These are phyloP conservation scores for Collybia sordida DNA, from an alignment of 768 basidiomycete genomes.

Conservation along the genomic window DNA sequence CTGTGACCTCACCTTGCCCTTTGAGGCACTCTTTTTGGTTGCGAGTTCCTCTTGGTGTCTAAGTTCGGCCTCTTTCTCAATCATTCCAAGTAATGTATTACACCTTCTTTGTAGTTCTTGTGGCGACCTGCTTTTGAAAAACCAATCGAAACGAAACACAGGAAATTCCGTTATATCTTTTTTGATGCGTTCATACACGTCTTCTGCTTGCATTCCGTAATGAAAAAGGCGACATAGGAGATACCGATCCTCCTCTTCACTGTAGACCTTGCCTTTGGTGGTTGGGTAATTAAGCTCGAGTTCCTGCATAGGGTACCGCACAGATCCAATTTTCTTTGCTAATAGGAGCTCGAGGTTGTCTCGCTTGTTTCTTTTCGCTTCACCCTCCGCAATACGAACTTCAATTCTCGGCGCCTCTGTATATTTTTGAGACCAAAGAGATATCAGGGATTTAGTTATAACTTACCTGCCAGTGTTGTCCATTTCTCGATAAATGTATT, in stretches of 20 bases:
- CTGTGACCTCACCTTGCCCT: conserved; percentile 57
- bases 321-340: conserved; percentile 77
- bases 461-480: conserved; percentile 76
- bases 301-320: conserved; percentile 93
- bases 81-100: conserved; percentile 83
- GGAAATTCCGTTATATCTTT: conserved; percentile 96
- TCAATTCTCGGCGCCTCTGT: conserved; percentile 79
- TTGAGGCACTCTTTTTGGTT: conserved; percentile 43
- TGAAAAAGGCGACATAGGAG: conserved; percentile 85
- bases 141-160: conserved; percentile 98
- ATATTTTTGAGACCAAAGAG: neutral
- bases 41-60: conserved; percentile 68
- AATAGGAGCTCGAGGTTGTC: conserved; percentile 80
- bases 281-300: conserved; percentile 93
- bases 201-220: conserved; percentile 86
- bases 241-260: conserved; percentile 96
- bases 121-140: conserved; percentile 90
- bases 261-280: conserved; percentile 96
- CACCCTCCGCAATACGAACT: conserved; percentile 84
- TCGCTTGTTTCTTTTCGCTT: conserved; percentile 85
- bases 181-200: conserved; percentile 94
- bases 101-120: conserved; percentile 88
- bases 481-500: conserved; percentile 87
- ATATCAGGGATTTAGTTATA: neutral
- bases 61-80: conserved; percentile 87